Conservation (phyloP, 768 basidiomycete genomes). For the Postia placenta region DNA sequence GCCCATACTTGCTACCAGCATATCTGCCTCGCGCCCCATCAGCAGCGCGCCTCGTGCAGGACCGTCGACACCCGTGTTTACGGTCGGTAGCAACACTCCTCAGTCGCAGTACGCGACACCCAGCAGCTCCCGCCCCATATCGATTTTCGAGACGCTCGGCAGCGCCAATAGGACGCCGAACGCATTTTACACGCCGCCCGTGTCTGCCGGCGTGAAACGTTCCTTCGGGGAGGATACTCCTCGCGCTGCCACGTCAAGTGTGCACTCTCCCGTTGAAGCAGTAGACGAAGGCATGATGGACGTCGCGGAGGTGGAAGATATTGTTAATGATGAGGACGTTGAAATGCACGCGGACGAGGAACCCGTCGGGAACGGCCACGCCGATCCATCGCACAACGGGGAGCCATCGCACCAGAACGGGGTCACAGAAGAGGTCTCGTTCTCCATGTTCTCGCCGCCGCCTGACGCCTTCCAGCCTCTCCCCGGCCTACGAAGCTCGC, state of each 20-base stretch:
- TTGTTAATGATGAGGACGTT: constrained; percentile 4
- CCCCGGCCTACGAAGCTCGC: background rate
- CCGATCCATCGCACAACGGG: constrained; percentile 16
- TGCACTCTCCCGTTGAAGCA: background rate
- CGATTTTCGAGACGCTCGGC: constrained; percentile 36
- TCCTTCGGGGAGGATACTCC: constrained; percentile 2
- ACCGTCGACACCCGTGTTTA: background rate
- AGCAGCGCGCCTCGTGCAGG: background rate
- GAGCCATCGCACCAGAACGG: constrained; percentile 5
- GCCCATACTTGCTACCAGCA: background rate
- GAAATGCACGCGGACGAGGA: constrained; percentile 10
- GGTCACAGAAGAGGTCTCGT: constrained; percentile 19
- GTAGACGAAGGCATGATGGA: background rate
- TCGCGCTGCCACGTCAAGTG: background rate
- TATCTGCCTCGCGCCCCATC: background rate
- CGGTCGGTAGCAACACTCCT: background rate
- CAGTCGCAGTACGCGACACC: background rate
- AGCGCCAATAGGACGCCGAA: constrained; percentile 51
- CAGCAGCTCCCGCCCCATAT: background rate
- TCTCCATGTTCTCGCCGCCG: constrained; percentile 24
- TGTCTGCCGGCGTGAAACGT: constrained; percentile 11
- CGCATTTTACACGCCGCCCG: constrained; percentile 60
- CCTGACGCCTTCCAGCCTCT: background rate
- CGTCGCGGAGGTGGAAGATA: background rate
- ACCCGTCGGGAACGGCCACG: constrained; percentile 13